Evolutionary conservation across 164 flowering plant genomes (phyloP).

Genomic region (Macadamia tetraphylla): DNA sequence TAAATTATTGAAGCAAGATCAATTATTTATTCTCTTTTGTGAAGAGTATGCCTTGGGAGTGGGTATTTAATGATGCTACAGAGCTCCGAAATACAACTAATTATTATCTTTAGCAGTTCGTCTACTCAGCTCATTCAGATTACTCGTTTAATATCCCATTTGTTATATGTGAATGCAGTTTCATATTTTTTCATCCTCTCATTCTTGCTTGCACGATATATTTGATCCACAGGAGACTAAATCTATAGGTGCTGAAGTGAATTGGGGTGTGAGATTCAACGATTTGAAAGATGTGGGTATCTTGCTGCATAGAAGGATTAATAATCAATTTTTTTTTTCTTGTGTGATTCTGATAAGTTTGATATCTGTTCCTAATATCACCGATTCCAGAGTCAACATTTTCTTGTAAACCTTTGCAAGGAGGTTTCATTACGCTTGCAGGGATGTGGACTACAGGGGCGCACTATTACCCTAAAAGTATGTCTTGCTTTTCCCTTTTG

Average conservation of each 20-base stretch:
- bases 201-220: conserved; percentile 1
- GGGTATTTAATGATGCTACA: no score
- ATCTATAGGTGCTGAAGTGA: conserved; percentile 95
- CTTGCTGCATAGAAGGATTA: conserved; percentile 4
- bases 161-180: background rate
- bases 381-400: conserved; percentile 47
- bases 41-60: no score
- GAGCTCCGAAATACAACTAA: background rate
- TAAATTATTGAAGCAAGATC: no score
- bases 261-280: conserved; percentile 96
- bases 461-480: conserved; percentile 83
- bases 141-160: background rate
- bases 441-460: conserved; percentile 77
- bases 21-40: no score
- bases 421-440: conserved; percentile 87
- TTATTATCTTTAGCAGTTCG: background rate
- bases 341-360: background rate
- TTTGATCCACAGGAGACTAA: conserved; percentile 64
- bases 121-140: background rate
- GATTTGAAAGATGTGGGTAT: conserved; percentile 70
- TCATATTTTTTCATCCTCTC: background rate
- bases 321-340: background rate
- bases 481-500: background rate
- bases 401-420: conserved; percentile 72
- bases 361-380: background rate